phyloP scores from a whole-genome alignment of 331 rosid genomes.

The Acacia concinna region DNA sequence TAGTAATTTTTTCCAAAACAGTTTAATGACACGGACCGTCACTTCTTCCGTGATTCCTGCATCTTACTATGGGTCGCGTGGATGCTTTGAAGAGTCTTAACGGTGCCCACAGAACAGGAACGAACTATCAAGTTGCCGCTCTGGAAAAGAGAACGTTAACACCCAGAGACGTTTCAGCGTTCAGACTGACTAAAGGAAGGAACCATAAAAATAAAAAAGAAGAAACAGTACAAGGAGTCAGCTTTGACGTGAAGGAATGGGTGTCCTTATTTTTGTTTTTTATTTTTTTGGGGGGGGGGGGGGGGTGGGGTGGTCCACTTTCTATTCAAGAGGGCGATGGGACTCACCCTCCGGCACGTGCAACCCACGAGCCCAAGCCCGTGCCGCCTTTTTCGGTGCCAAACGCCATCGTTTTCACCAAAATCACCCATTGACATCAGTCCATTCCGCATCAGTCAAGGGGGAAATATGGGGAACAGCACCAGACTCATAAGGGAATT shows the following conservation, averaged over 20 bases:
- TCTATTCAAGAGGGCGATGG: neutral
- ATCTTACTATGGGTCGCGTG: neutral
- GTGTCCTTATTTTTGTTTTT: too few relatives aligned
- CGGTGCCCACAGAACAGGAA: neutral
- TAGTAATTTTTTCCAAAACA: neutral
- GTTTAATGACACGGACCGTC: neutral
- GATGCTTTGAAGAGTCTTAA: neutral
- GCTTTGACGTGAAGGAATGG: too few relatives aligned
- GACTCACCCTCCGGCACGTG: neutral
- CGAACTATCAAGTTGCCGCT: neutral
- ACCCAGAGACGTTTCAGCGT: neutral
- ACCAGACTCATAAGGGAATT: neutral
- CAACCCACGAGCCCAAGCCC: neutral
- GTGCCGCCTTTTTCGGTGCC: neutral
- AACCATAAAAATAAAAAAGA: neutral
- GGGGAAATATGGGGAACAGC: too few relatives aligned
- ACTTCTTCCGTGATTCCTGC: neutral
- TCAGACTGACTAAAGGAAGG: neutral
- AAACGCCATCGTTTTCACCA: neutral
- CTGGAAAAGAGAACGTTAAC: neutral
- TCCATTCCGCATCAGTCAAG: neutral
- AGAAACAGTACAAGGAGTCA: neutral
- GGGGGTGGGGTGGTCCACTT: too few relatives aligned
- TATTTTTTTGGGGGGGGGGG: too few relatives aligned
- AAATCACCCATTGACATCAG: neutral